A percentile compares a stretch with the other conserved stretches of the same genome.
phyloP scores from a whole-genome alignment of 257 asterid species.

The Agastache rugosa region DNA sequence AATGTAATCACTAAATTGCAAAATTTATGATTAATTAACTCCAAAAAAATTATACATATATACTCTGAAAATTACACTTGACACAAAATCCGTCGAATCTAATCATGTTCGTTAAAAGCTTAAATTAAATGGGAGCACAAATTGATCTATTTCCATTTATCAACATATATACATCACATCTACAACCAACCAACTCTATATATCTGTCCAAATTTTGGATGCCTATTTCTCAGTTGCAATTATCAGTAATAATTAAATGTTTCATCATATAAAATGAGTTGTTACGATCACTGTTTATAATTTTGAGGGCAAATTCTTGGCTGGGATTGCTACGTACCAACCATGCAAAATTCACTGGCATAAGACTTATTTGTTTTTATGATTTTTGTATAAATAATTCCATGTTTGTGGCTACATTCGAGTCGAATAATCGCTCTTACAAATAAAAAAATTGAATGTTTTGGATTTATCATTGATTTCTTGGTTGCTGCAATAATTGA shows the following conservation, averaged over 20 bases:
- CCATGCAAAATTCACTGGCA: conserved; percentile 53
- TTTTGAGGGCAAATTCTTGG: conserved; percentile 38
- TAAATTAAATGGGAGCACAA: neutral
- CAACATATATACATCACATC: conserved; percentile 15
- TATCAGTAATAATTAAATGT: conserved; percentile 42
- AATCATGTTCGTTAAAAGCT: neutral
- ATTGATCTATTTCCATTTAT: neutral
- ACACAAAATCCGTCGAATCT: neutral
- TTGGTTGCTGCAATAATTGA: conserved; percentile 28
- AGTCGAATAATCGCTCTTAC: neutral
- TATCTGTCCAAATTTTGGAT: conserved; percentile 16
- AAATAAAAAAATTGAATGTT: neutral
- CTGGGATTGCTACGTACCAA: conserved; percentile 49
- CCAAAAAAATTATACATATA: too few species aligned
- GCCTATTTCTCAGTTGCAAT: conserved; percentile 41
- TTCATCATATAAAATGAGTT: conserved; percentile 50
- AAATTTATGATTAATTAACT: too few species aligned
- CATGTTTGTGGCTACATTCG: conserved; percentile 33
- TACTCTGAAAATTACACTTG: neutral
- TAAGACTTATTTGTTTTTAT: neutral
- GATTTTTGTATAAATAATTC: neutral
- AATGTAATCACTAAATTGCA: too few species aligned
- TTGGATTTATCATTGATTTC: neutral
- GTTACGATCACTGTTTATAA: conserved; percentile 45
- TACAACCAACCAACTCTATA: conserved; percentile 10